Evolutionary conservation across 495 filamentous ascomycete species (phyloP).

Genomic region (Pseudoneurospora amorphoporcata): DNA sequence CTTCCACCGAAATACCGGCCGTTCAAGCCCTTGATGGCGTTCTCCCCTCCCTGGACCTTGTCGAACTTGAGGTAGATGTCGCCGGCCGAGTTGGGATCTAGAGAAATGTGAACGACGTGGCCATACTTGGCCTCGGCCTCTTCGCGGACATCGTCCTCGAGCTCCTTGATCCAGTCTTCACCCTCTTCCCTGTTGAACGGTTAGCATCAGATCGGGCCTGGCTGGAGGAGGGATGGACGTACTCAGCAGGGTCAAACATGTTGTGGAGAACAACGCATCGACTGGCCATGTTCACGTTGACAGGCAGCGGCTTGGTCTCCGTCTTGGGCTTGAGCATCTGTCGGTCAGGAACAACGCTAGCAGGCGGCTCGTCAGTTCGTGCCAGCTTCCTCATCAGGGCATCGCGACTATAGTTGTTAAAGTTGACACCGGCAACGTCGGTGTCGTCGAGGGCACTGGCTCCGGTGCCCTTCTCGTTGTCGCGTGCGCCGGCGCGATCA

Average conservation of each 20-base stretch:
- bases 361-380: constrained; percentile 77
- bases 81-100: constrained; percentile 88
- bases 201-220: constrained; percentile 29
- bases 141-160: constrained; percentile 85
- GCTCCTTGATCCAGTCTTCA: constrained; percentile 80
- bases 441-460: constrained; percentile 97
- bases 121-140: constrained; percentile 97
- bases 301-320: constrained; percentile 68
- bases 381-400: constrained; percentile 96
- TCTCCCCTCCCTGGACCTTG: constrained; percentile 85
- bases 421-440: constrained; percentile 96
- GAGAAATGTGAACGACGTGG: constrained; percentile 91
- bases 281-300: constrained; percentile 86
- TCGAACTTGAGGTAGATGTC: constrained; percentile 99
- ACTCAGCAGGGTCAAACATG: constrained; percentile 91
- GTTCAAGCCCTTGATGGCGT: constrained; percentile 94
- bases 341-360: constrained; percentile 53
- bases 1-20: constrained; percentile 88
- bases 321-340: constrained; percentile 69
- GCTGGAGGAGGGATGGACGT: constrained; percentile 31
- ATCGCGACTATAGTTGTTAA: constrained; percentile 97
- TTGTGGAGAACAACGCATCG: constrained; percentile 90
- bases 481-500: constrained; percentile 84
- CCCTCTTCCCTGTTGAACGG: constrained; percentile 61
- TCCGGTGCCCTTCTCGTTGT: constrained; percentile 82